A percentile compares a stretch with the other conserved stretches of the same genome.
Conservation (phyloP, 2,329 filamentous ascomycete species). For the Sporothrix curviconia region DNA sequence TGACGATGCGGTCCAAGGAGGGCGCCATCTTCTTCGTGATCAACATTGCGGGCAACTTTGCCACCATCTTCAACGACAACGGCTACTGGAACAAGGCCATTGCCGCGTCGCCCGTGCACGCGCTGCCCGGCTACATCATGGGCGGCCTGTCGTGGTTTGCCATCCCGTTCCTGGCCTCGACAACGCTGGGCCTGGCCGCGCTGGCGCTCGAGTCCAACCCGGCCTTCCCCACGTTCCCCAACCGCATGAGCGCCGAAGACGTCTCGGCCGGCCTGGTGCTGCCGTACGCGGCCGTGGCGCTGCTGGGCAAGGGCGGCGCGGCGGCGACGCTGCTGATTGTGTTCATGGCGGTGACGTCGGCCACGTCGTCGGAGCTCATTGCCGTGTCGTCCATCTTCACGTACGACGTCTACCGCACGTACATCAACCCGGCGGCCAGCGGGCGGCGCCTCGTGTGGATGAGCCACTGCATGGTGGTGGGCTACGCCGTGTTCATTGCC, state of each 20-base stretch:
- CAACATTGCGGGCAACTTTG: conserved; percentile 67
- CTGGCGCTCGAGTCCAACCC: conserved; percentile 71
- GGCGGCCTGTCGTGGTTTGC: conserved; percentile 88
- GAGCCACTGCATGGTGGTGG: conserved; percentile 64
- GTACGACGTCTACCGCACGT: conserved; percentile 83
- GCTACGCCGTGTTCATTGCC: conserved; percentile 70
- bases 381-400: conserved; percentile 84
- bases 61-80: conserved; percentile 78
- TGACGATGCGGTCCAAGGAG: conserved; percentile 77
- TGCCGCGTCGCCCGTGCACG: conserved; percentile 76
- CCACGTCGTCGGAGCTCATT: conserved; percentile 76
- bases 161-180: conserved; percentile 84
- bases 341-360: conserved; percentile 86
- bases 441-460: conserved; percentile 74
- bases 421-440: conserved; percentile 70
- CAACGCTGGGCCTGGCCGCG: conserved; percentile 78
- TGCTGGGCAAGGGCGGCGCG: conserved; percentile 77
- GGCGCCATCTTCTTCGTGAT: conserved; percentile 88
- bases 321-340: conserved; percentile 71
- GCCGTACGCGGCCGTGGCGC: conserved; percentile 74
- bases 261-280: conserved; percentile 78
- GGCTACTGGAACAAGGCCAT: conserved; percentile 94
- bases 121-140: conserved; percentile 80
- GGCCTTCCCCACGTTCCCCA: conserved; percentile 64
- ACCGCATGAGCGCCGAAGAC: conserved; percentile 65